phyloP scores from a whole-genome alignment of 2,329 filamentous ascomycete genomes.

The Eutypa lata region DNA sequence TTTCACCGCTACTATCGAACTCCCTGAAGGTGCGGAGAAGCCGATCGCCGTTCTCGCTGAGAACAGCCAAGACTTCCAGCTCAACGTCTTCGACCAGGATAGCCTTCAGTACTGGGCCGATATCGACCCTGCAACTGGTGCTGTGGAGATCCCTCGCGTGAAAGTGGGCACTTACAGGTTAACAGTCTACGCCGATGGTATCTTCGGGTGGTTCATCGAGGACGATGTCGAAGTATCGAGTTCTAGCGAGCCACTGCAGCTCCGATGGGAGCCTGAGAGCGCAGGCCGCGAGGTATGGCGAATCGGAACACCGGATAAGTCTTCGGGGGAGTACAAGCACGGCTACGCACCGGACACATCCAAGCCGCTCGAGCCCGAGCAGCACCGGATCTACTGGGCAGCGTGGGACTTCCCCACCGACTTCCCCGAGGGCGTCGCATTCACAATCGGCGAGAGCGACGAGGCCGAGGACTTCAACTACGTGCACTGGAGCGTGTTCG shows the following conservation, averaged over 20 bases:
- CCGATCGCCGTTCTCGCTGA: conserved; percentile 55
- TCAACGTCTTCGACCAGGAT: conserved; percentile 50
- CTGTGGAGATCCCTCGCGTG: conserved; percentile 50
- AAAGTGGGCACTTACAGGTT: conserved; percentile 58
- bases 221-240: conserved; percentile 43
- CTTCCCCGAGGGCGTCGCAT: conserved; percentile 56
- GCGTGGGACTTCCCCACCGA: conserved; percentile 56
- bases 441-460: conserved; percentile 50
- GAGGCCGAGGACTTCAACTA: conserved; percentile 54
- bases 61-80: conserved; percentile 52
- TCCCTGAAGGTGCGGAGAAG: conserved; percentile 49
- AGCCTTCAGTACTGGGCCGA: conserved; percentile 62
- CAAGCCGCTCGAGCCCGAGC: conserved; percentile 48
- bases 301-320: conserved; percentile 59
- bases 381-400: conserved; percentile 60
- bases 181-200: conserved; percentile 59
- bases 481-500: conserved; percentile 62
- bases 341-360: conserved; percentile 47
- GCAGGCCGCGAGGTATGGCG: conserved; percentile 59
- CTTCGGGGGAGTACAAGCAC: conserved; percentile 57
- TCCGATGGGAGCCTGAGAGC: conserved; percentile 50
- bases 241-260: conserved; percentile 34
- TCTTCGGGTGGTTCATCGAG: conserved; percentile 58
- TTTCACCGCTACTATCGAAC: conserved; percentile 47
- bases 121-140: conserved; percentile 40